A percentile compares a stretch with the other conserved stretches of the same genome.
These are phyloP conservation scores for Perkinsela sp. DNA, from an alignment of 208 protist genomes.

Conservation along the genomic window DNA sequence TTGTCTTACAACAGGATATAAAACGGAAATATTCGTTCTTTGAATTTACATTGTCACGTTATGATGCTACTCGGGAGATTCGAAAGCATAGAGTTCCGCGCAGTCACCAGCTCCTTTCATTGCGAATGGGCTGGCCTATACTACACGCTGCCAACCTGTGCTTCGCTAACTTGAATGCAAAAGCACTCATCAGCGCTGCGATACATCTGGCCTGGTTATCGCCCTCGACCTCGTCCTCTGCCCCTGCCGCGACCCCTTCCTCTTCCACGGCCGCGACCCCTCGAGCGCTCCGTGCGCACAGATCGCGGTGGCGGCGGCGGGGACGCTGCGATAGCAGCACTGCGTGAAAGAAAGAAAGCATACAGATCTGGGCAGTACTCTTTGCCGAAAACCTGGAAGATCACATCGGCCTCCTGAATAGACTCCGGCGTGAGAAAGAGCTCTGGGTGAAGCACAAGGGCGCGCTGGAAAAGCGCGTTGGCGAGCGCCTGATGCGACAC, in stretches of 20 bases:
- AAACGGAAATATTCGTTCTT: too few relatives aligned
- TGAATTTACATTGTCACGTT: too few relatives aligned
- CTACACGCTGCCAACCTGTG: too few relatives aligned
- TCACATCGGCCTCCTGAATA: constrained; percentile 59
- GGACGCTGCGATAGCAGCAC: neutral
- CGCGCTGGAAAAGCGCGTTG: constrained; percentile 52
- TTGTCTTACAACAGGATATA: too few relatives aligned
- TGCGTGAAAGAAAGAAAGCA: neutral
- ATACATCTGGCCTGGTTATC: neutral
- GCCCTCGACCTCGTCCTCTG: neutral
- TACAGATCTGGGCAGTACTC: constrained; percentile 52
- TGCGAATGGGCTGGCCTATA: too few relatives aligned
- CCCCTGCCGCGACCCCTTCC: neutral
- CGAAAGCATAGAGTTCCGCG: too few relatives aligned
- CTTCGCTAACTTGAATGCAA: too few relatives aligned
- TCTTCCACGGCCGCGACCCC: neutral
- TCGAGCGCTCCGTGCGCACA: neutral
- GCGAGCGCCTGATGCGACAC: constrained; percentile 25
- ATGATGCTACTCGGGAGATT: too few relatives aligned
- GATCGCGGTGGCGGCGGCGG: neutral
- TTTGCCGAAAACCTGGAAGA: constrained; percentile 52
- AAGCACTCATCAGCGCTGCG: too few relatives aligned
- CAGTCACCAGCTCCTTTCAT: too few relatives aligned
- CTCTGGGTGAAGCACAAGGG: constrained; percentile 47
- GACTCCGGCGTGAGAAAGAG: constrained; percentile 62